Base-by-base conservation (phyloP, 176 grass and related monocot species). In the Secale cereale region DNA sequence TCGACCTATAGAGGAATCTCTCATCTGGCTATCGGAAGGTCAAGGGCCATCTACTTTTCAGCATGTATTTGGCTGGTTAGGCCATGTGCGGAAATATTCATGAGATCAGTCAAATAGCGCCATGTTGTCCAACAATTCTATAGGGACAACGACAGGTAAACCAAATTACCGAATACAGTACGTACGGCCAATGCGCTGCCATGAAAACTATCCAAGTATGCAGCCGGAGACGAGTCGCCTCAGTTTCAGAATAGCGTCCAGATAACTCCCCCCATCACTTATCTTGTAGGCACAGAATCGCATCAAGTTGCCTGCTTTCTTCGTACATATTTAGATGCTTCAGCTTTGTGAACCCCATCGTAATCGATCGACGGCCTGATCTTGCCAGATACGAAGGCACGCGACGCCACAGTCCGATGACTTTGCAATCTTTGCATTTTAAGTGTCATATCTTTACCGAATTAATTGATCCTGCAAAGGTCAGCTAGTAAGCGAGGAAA, bases 231-330 rank as follows among this genome's bases (percentile, higher is more conserved):
- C 70, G 85, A 81, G 72, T 81, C 37, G 60, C 36, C 50, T 79
- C 81, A 76, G 81, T 71, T 81, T 87, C 69, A 84, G 85, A 84
- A 91, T 84, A 80, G 77, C 76, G 87, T 82, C 71, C 39, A 62
- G 32, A 85, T 23, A 36, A 37, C 70, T 37, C 26, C 26, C 6
- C 7, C 26, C 39, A 46, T 45, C 14, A 27, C 70, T 91, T 76
- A 87, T 91, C 76, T 79, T 79, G 50, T 69, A 30, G 69, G 37
- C 76, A 54, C 3, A 25, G 85, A 84, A 91, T 91, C 76, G 80
- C 25, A 52, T 20, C 89, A 87, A 90, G 81, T 87, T 80, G 81
- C 30, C 48, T 60, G 16, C 50, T 72, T 91, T 87, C 80, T 3
- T 29, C 35, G 59, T 70, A n/a, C 39, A 84, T 61, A 87, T 80